Conservation (phyloP, 768 basidiomycete species). For the Suillus decipiens region DNA sequence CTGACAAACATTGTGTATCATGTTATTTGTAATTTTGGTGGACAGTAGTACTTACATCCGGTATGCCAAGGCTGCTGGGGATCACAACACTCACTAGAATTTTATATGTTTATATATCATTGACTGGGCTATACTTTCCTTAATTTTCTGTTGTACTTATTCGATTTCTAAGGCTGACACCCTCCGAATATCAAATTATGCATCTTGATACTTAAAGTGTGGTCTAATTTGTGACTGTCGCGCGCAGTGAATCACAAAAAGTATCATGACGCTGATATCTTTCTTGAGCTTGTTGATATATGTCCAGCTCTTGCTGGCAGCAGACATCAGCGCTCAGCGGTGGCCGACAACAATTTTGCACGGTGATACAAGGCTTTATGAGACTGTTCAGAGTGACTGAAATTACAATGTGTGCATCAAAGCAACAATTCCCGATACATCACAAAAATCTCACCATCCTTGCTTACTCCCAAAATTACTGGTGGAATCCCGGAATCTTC, state of each 20-base stretch:
- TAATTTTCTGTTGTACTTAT: background rate
- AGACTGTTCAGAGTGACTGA: background rate
- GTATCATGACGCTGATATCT: background rate
- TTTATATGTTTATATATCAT: background rate
- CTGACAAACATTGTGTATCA: background rate
- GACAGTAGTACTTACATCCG: conserved; percentile 2
- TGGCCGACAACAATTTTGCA: background rate
- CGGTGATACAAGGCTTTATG: background rate
- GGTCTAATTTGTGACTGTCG: background rate
- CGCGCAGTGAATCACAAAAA: background rate
- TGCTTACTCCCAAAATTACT: background rate
- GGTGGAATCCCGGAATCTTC: background rate
- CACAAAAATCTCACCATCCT: background rate
- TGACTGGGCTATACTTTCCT: background rate
- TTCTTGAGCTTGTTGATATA: background rate
- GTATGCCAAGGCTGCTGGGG: background rate
- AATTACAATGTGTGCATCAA: background rate
- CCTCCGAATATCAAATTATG: background rate
- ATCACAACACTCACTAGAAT: background rate
- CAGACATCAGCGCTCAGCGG: background rate
- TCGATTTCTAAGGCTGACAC: background rate
- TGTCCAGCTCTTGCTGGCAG: background rate
- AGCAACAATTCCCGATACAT: background rate
- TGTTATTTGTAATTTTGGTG: background rate
- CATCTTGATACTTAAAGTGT: background rate